Evolutionary conservation across 352 stramenopile genomes (phyloP), one percentile per base, ranked within the genome.

Genomic region (Pilasporangium apinafurcum): DNA sequence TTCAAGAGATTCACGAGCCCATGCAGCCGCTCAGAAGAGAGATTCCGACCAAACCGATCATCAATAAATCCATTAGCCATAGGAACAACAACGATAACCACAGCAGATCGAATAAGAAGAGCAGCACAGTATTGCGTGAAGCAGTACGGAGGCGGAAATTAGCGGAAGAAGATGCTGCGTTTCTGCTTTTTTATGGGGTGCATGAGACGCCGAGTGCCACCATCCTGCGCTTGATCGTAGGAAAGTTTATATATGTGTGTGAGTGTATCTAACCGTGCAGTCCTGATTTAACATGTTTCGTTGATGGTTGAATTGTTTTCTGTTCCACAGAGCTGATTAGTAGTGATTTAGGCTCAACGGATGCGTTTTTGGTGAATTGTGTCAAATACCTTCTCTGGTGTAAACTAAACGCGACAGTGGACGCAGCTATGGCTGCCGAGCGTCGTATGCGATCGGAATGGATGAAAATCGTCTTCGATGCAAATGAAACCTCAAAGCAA

Each of bases 391-490:
- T 74, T 24, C 54, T 86, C 1, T 83, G 76, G 57, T 37, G 54
- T 14, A 82, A 74, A 37, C 42, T 89, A 14, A 76, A 78, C 17
- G 40, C 47, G 7, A 47, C 48, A 8, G 62, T 85, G 17, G 54
- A 72, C 17, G 38, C 51, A 0, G 54, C 58, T 7, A 39, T 83
- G 8, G 46, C 56, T 0, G 56, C 59, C 14, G 65, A 82, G 24
- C 59, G 66, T 6, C 16, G 62, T 5, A 55, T 62, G 30, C 68
- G 79, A 40, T 82, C 77, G 0, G 77, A 89, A 38, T 89, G 77
- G 77, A 89, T 83, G 48, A 86, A 86, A 59, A 89, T 89, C 35
- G 70, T 84, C 24, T 79, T 89, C 27, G 79, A 71, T 34, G 73
- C 54, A 44, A 31, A 63, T 22, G 40, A 62, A 44, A 8, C 57